A percentile compares a stretch with the other conserved stretches of the same genome.
phyloP scores from a whole-genome alignment of 2,329 filamentous ascomycete species.

The Harringtonia aguacate region DNA sequence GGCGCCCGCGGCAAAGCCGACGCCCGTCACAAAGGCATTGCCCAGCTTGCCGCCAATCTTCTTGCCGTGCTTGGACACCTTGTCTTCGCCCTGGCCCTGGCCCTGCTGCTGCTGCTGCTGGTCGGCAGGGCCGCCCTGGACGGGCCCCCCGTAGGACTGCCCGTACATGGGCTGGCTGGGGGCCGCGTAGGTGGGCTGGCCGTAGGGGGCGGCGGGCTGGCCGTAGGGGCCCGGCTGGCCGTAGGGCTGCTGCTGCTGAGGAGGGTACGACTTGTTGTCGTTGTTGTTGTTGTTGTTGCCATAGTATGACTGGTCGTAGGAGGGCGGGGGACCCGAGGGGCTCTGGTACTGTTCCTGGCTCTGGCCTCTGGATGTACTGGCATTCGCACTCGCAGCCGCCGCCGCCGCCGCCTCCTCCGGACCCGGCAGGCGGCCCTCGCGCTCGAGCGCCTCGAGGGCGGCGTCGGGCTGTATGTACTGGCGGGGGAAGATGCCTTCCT shows the following conservation, averaged over 20 bases:
- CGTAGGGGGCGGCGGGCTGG: constrained; percentile 7
- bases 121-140: constrained; percentile 17
- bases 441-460: constrained; percentile 11
- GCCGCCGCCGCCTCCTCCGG: not conserved
- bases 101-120: constrained; percentile 43
- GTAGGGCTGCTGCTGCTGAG: constrained; percentile 4
- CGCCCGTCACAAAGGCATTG: constrained; percentile 76
- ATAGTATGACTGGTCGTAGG: constrained; percentile 15
- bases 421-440: constrained; percentile 5
- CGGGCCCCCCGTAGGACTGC: not conserved
- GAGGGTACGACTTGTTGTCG: not conserved
- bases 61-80: constrained; percentile 69
- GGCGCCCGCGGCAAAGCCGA: constrained; percentile 79
- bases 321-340: constrained; percentile 22
- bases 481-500: constrained; percentile 90
- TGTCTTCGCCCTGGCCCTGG: constrained; percentile 40
- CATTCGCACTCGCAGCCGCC: not conserved
- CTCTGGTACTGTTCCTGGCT: not conserved
- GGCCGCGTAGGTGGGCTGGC: constrained; percentile 2
- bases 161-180: constrained; percentile 9
- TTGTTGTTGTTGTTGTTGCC: constrained; percentile 18
- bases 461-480: constrained; percentile 68
- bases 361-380: not conserved
- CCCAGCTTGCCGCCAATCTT: constrained; percentile 96
- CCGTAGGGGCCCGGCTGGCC: constrained; percentile 1